phyloP scores from a whole-genome alignment of 83 land plant genomes.

The Isoetes engelmannii region DNA sequence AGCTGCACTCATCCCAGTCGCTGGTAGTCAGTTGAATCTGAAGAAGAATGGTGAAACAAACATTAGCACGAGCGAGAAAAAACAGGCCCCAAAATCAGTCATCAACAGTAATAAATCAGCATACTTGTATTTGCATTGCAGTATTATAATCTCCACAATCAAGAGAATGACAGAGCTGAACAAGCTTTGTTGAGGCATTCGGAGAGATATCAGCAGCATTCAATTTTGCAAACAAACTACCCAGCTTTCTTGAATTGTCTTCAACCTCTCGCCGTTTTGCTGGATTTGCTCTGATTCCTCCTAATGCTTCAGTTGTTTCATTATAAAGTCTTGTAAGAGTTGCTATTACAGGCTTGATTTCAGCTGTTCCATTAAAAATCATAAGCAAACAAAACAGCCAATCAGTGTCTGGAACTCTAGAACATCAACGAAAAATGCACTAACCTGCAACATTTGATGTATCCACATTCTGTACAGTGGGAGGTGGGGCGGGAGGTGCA shows the following conservation, averaged over 20 bases:
- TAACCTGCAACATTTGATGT: conserved; percentile 86
- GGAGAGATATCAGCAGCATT: conserved; percentile 81
- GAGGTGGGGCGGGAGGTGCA: conserved; percentile 59
- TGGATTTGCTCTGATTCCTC: conserved; percentile 65
- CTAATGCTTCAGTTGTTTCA: conserved; percentile 80
- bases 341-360: conserved; percentile 63
- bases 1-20: conserved; percentile 95
- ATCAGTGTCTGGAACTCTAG: conserved; percentile 10
- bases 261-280: conserved; percentile 83
- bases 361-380: conserved; percentile 43
- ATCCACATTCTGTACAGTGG: conserved; percentile 86
- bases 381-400: neutral
- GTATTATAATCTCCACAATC: conserved; percentile 59
- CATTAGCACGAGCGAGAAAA: neutral
- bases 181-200: conserved; percentile 71
- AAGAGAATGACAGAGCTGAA: conserved; percentile 77
- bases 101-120: neutral
- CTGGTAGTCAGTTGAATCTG: conserved; percentile 84
- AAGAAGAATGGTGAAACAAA: neutral
- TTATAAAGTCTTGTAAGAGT: conserved; percentile 70
- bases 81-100: neutral
- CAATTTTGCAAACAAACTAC: conserved; percentile 75
- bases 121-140: conserved; percentile 86
- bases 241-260: conserved; percentile 86
- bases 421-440: neutral